A percentile compares a stretch with the other conserved stretches of the same genome.
Conservation (phyloP, 1,284 basidiomycete species). For the Trichosporon inkin region DNA sequence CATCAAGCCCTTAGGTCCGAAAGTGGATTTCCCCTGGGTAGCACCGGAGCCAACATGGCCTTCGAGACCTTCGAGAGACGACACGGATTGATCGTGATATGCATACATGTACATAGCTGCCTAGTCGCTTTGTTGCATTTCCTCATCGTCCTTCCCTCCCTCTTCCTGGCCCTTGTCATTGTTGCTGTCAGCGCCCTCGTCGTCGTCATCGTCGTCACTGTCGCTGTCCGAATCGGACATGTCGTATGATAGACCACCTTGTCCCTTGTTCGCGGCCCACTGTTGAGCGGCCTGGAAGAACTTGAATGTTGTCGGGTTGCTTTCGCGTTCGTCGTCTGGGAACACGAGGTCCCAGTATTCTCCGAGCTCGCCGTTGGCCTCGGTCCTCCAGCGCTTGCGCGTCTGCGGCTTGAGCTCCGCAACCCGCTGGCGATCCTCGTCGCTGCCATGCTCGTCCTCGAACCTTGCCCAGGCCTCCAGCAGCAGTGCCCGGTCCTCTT, state of each 20-base stretch:
- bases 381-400: constrained; percentile 74
- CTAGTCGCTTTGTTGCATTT: constrained; percentile 24
- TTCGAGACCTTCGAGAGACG: too few relatives aligned
- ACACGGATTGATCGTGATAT: not conserved
- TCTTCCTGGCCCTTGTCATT: constrained; percentile 5
- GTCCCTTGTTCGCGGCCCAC: constrained; percentile 57
- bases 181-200: constrained; percentile 19
- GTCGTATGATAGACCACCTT: constrained; percentile 40
- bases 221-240: constrained; percentile 41
- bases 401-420: constrained; percentile 86
- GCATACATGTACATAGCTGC: constrained; percentile 10
- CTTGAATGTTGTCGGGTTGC: constrained; percentile 87
- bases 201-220: constrained; percentile 30
- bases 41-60: too few relatives aligned
- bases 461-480: constrained; percentile 91
- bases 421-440: constrained; percentile 68
- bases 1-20: too few relatives aligned
- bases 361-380: constrained; percentile 78
- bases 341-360: constrained; percentile 91
- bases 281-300: constrained; percentile 89
- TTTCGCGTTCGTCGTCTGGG: constrained; percentile 86
- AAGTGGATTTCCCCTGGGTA: too few relatives aligned
- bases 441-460: constrained; percentile 70
- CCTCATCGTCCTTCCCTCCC: constrained; percentile 22
- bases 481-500: constrained; percentile 84